Conservation (phyloP, 2,329 filamentous ascomycete genomes). For the Colletotrichum cuscutae region DNA sequence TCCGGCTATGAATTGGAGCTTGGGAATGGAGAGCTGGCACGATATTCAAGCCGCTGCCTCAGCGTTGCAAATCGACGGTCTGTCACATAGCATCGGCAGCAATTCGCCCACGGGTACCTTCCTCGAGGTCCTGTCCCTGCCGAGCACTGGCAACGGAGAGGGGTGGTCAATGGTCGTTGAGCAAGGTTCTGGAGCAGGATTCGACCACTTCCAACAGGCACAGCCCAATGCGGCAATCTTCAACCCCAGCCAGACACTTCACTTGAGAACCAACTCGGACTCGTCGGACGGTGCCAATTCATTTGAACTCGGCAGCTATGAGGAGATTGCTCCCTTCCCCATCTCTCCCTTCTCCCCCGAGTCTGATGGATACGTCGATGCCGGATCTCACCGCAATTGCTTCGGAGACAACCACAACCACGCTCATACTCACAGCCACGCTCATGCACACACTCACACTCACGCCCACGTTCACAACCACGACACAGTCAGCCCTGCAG, state of each 20-base stretch:
- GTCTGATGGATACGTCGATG: slow-evolving; percentile 79
- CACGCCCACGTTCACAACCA: slow-evolving; percentile 51
- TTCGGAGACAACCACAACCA: slow-evolving; percentile 65
- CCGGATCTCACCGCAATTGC: slow-evolving; percentile 69
- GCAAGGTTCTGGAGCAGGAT: slow-evolving; percentile 52
- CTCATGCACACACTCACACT: slow-evolving; percentile 49
- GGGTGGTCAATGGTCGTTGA: slow-evolving; percentile 80
- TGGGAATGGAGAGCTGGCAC: slow-evolving; percentile 79
- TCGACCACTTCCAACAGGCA: slow-evolving; percentile 71
- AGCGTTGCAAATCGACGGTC: slow-evolving; percentile 62
- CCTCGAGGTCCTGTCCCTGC: slow-evolving; percentile 85
- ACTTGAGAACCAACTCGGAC: slow-evolving; percentile 87
- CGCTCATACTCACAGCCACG: slow-evolving; percentile 45
- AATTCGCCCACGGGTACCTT: slow-evolving; percentile 65
- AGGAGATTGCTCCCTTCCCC: slow-evolving; percentile 77
- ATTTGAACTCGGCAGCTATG: slow-evolving; percentile 80
- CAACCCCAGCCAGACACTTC: slow-evolving; percentile 90
- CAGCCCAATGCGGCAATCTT: slow-evolving; percentile 76
- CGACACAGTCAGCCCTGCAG: slow-evolving; percentile 72
- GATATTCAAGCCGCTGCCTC: slow-evolving; percentile 75
- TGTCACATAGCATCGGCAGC: slow-evolving; percentile 56
- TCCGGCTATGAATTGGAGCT: slow-evolving; percentile 70
- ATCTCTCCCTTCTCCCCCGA: slow-evolving; percentile 85
- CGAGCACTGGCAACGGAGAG: slow-evolving; percentile 79
- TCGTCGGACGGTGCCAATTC: slow-evolving; percentile 79